These are phyloP conservation scores for Lasiodiplodia hormozganensis DNA, from an alignment of 2,329 filamentous ascomycete species.

Conservation along the genomic window DNA sequence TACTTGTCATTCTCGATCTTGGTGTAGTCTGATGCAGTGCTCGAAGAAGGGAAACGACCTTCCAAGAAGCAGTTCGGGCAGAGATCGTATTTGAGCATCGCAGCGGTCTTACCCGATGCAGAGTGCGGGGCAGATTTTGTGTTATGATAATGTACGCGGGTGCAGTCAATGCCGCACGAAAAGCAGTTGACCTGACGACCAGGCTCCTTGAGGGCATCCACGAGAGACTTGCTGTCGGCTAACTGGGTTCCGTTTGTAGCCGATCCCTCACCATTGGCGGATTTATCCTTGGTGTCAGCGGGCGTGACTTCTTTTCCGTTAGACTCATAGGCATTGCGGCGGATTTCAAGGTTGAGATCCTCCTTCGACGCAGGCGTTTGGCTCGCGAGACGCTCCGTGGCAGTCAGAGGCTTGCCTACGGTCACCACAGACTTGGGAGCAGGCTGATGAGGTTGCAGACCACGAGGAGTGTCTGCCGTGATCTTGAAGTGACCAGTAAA, in stretches of 20 bases:
- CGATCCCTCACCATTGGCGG: constrained; percentile 65
- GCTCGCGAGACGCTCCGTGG: constrained; percentile 75
- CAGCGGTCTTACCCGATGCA: constrained; percentile 58
- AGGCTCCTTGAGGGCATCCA: constrained; percentile 65
- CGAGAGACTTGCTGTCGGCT: constrained; percentile 69
- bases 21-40: constrained; percentile 80
- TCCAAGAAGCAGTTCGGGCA: constrained; percentile 92
- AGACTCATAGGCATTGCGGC: constrained; percentile 93
- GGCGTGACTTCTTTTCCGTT: constrained; percentile 85
- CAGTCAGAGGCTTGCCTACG: constrained; percentile 64
- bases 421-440: constrained; percentile 73
- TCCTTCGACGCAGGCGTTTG: constrained; percentile 72
- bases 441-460: constrained; percentile 93
- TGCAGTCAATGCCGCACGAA: constrained; percentile 91
- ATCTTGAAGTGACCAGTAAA: constrained; percentile 98
- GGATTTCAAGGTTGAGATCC: constrained; percentile 89
- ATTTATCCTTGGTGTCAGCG: constrained; percentile 69
- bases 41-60: constrained; percentile 79
- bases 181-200: constrained; percentile 80
- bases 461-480: constrained; percentile 92
- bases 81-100: constrained; percentile 78
- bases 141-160: constrained; percentile 72
- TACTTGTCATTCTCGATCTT: constrained; percentile 91
- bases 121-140: constrained; percentile 63
- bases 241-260: constrained; percentile 70